Conservation (phyloP, 2,329 filamentous ascomycete genomes). For the Cyphellophora attinorum region DNA sequence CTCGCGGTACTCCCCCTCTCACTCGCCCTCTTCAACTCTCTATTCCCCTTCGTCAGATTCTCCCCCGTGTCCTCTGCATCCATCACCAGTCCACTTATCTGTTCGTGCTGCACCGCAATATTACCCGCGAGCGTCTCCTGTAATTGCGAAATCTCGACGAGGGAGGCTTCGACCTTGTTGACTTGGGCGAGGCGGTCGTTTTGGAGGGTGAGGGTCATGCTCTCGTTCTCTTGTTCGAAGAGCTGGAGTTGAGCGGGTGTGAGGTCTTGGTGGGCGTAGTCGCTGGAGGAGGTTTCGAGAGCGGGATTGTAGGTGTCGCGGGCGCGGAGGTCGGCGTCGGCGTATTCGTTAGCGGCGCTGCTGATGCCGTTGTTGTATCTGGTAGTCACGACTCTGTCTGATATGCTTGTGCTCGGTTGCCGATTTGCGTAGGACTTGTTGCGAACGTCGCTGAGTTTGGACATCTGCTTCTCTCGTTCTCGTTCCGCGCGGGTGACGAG, state of each 20-base stretch:
- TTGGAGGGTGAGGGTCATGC: constrained; percentile 87
- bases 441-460: constrained; percentile 62
- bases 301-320: constrained; percentile 18
- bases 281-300: constrained; percentile 21
- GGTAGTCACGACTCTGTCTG: constrained; percentile 5
- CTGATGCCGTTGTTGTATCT: constrained; percentile 12
- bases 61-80: constrained; percentile 75
- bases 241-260: constrained; percentile 81
- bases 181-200: constrained; percentile 92
- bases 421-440: too few species aligned
- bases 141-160: constrained; percentile 85
- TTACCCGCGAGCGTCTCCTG: constrained; percentile 84
- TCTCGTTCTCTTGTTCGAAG: constrained; percentile 86
- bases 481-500: constrained; percentile 80
- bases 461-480: constrained; percentile 83
- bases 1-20: constrained; percentile 63
- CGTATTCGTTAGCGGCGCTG: constrained; percentile 20
- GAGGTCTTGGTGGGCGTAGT: constrained; percentile 41
- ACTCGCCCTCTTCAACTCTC: constrained; percentile 75
- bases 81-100: constrained; percentile 78
- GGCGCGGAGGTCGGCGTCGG: constrained; percentile 15
- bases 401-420: not conserved
- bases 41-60: constrained; percentile 83
- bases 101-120: constrained; percentile 72
- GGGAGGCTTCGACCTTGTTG: constrained; percentile 80